Evolutionary conservation across 768 basidiomycete species (phyloP), one percentile per base, ranked within the genome.

Genomic region (Leccinum subgranulosum): DNA sequence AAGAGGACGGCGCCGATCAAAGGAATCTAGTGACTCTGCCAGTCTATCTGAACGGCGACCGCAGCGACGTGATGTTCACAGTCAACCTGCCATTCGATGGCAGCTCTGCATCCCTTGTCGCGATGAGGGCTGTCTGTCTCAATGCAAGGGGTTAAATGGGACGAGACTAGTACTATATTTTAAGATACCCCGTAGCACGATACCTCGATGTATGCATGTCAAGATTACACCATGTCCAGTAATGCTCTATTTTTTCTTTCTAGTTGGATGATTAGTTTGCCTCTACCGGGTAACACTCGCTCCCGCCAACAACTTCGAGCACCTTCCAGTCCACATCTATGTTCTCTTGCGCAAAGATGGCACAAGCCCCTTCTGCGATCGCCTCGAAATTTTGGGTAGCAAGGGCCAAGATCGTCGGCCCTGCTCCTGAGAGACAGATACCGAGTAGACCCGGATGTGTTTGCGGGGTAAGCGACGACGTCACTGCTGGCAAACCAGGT

Each of bases 371-470:
- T 64, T 87, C 82, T 4, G 92, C 94, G 58, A 98, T 97, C 7
- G 77, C 77, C 47, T 94, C 90, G 64, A 91, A 98, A 25, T 87
- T 86, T 33, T 75, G 73, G 0, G 92, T 94, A 2, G 97, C 97
- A 17, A 99, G 83, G 1, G 97, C 97, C 60, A 99, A 83, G 60
- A 98, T 97, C 6, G 97, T 98, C 4, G 97, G 97, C 0, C 97
- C 97, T 5, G 97, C 97, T 7, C 97, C 97, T 2, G 96, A 98
- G 33, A 99, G 84, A 72, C 97, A 98, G 55, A 98, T 97, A 4
- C 97, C 97, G 9, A 99, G 80, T 4, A 99, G 77, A n/a, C 97
- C 97, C 0, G 92, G 91, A 73, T 98, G 95, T 0, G 91, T 87
- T 9, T 81, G 64, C 6, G 95, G 95, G 1, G 97, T 97, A 53